phyloP scores from a whole-genome alignment of 2,329 filamentous ascomycete genomes.

The Paecilomyces variotii region DNA sequence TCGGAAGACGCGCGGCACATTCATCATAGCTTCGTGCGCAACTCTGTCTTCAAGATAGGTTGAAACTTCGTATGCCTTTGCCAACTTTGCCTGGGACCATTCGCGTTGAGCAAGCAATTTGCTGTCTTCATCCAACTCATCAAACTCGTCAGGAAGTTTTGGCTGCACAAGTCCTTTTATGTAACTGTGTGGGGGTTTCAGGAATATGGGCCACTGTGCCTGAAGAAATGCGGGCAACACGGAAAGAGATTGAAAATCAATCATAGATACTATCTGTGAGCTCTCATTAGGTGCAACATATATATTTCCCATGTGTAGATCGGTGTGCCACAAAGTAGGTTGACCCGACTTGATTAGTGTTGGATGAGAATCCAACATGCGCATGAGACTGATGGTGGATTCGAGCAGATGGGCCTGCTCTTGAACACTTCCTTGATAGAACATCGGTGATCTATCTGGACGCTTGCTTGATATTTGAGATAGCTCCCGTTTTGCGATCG shows the following conservation, averaged over 20 bases:
- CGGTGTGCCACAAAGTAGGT: not conserved
- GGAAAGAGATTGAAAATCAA: slow-evolving; percentile 18
- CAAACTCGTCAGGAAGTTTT: not conserved
- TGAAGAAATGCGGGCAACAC: slow-evolving; percentile 22
- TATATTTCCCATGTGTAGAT: not conserved
- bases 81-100: not conserved
- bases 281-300: not conserved
- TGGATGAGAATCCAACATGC: not conserved
- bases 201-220: slow-evolving; percentile 18
- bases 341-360: not conserved
- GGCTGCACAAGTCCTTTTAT: not conserved
- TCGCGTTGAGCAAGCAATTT: too few species aligned
- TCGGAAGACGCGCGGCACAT: slow-evolving; percentile 19
- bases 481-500: not conserved
- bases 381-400: not conserved
- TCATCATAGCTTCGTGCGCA: not conserved
- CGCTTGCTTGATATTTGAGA: not conserved
- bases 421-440: not conserved
- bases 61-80: not conserved
- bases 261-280: slow-evolving; percentile 13
- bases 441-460: not conserved
- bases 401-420: not conserved
- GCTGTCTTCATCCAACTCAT: too few species aligned
- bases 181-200: slow-evolving; percentile 12
- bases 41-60: not conserved